Evolutionary conservation across 495 filamentous ascomycete genomes (phyloP).

Genomic region (Penicillium turbatum): DNA sequence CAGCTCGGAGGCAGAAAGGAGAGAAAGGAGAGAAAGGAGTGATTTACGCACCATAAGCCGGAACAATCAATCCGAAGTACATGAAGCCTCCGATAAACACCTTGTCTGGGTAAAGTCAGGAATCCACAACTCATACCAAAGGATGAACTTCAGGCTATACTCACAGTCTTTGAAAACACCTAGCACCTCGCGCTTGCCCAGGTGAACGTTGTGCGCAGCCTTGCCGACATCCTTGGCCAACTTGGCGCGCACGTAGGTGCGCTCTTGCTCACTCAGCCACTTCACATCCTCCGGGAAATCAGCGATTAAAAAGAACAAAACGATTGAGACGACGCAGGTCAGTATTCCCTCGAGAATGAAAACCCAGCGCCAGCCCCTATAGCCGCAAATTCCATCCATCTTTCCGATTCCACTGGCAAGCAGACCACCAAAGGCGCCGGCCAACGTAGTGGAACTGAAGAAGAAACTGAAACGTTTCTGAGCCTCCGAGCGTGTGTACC

Average conservation of each 20-base stretch:
- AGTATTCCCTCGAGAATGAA: constrained; percentile 68
- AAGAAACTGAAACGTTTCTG: constrained; percentile 89
- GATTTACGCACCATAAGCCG: constrained; percentile 64
- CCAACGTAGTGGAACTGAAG: constrained; percentile 76
- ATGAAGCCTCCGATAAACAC: constrained; percentile 76
- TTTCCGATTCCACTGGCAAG: constrained; percentile 81
- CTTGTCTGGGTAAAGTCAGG: constrained; percentile 45
- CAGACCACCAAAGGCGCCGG: constrained; percentile 83
- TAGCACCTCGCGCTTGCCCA: constrained; percentile 60
- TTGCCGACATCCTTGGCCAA: constrained; percentile 74
- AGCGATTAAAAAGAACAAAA: constrained; percentile 77
- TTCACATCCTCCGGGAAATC: constrained; percentile 62
- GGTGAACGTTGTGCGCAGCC: constrained; percentile 60
- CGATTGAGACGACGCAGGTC: constrained; percentile 65
- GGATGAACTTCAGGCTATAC: constrained; percentile 1
- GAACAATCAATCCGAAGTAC: constrained; percentile 80
- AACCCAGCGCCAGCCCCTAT: constrained; percentile 84
- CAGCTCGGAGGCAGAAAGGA: not conserved
- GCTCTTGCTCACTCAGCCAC: constrained; percentile 70
- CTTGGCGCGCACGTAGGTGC: constrained; percentile 65
- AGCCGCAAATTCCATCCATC: constrained; percentile 59
- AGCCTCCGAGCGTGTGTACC: constrained; percentile 83
- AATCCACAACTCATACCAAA: not conserved
- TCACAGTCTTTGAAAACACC: constrained; percentile 72
- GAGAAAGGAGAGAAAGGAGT: constrained; percentile 17